Conservation (phyloP, 345 rosid species). For the Balakata baccata region DNA sequence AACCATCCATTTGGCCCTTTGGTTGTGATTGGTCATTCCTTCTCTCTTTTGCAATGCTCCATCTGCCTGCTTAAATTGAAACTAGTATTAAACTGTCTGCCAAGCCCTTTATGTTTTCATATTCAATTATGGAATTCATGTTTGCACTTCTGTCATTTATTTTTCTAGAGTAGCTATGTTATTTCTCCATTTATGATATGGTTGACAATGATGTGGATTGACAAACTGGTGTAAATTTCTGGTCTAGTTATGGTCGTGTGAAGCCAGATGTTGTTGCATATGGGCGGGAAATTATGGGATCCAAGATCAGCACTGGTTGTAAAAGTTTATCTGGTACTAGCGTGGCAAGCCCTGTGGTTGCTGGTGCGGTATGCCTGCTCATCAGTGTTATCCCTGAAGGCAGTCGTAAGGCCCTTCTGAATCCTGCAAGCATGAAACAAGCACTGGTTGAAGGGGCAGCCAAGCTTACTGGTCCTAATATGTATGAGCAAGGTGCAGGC, state of each 20-base stretch:
- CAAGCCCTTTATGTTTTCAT: background rate
- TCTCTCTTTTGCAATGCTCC: background rate
- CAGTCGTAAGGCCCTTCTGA: slow-evolving; percentile 60
- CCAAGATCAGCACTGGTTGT: slow-evolving; percentile 94
- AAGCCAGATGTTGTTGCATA: slow-evolving; percentile 98
- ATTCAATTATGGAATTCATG: too few relatives aligned
- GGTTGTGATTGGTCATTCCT: background rate
- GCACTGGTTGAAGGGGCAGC: slow-evolving; percentile 99
- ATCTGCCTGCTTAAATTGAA: slow-evolving; percentile 1
- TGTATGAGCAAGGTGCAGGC: slow-evolving; percentile 99
- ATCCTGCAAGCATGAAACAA: slow-evolving; percentile 99
- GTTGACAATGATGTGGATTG: background rate
- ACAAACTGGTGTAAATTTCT: slow-evolving; percentile 6
- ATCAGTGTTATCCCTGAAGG: slow-evolving; percentile 79
- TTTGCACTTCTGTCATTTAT: background rate
- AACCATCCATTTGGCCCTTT: background rate
- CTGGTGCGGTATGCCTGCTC: slow-evolving; percentile 95
- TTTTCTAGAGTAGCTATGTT: slow-evolving; percentile 8
- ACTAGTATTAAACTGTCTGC: background rate
- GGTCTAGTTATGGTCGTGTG: slow-evolving; percentile 81
- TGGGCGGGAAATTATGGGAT: slow-evolving; percentile 94
- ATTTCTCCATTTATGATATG: background rate
- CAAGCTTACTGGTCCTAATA: slow-evolving; percentile 88
- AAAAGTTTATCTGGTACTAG: slow-evolving; percentile 98
- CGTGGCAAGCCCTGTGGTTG: slow-evolving; percentile 99